phyloP scores from a whole-genome alignment of 306 rosid genomes.

The Abrus pulchellus region DNA sequence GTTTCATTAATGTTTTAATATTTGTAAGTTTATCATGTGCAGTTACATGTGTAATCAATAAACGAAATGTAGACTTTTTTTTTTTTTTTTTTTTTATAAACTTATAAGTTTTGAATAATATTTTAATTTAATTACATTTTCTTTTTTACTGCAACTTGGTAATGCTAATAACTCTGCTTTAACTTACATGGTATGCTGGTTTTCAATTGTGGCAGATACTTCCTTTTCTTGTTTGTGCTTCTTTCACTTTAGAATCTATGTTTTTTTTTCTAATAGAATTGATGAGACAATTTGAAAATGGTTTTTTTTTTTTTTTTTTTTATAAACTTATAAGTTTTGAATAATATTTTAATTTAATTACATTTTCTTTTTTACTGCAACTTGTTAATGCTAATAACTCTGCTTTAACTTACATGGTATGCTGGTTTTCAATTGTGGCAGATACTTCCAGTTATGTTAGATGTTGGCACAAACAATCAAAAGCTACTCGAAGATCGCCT shows the following conservation, averaged over 20 bases:
- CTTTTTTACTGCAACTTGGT: constrained; percentile 1
- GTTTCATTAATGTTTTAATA: constrained; percentile 1
- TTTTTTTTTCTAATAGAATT: too few relatives aligned
- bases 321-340: not conserved
- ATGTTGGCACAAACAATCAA: constrained; percentile 89
- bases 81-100: not conserved
- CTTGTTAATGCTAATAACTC: constrained; percentile 22
- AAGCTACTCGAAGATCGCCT: constrained; percentile 82
- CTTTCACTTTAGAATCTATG: too few relatives aligned
- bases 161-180: constrained; percentile 29
- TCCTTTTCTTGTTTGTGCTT: too few relatives aligned
- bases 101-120: constrained; percentile 8
- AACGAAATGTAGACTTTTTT: constrained; percentile 10
- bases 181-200: constrained; percentile 25
- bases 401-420: constrained; percentile 31
- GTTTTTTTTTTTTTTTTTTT: not conserved
- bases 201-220: constrained; percentile 70
- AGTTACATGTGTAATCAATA: not conserved
- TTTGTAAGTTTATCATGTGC: not conserved
- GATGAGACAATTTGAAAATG: too few relatives aligned
- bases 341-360: not conserved
- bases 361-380: not conserved
- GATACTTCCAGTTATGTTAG: constrained; percentile 94
- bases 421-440: constrained; percentile 51
- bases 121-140: not conserved